Percentiles rank a stretch among this genome's conserved stretches.
Evolutionary conservation across 768 basidiomycete species (phyloP).

Genomic region (Leccinellum luteum): DNA sequence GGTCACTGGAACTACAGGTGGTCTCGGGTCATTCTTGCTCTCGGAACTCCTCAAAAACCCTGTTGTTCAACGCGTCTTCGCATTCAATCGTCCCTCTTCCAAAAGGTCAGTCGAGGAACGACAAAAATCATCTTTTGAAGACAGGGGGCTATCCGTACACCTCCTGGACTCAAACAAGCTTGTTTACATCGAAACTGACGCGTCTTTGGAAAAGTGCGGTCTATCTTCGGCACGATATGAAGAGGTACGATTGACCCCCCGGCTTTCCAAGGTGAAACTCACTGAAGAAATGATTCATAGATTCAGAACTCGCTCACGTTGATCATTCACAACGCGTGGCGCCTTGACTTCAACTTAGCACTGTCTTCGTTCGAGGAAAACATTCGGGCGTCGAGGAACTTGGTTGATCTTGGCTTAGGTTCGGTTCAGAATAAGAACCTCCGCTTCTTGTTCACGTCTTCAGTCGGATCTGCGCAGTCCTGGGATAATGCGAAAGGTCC

Average conservation of each 20-base stretch:
- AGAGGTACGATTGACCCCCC: slow-evolving; percentile 1
- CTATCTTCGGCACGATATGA: slow-evolving; percentile 22
- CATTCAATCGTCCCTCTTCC: slow-evolving; percentile 7
- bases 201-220: slow-evolving; percentile 29
- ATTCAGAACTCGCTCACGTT: slow-evolving; percentile 32
- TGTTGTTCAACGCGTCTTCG: slow-evolving; percentile 23
- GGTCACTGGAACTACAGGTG: slow-evolving; percentile 41
- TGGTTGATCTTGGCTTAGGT: slow-evolving; percentile 31
- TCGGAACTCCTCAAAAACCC: slow-evolving; percentile 25
- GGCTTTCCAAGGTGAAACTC: not conserved
- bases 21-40: slow-evolving; percentile 38
- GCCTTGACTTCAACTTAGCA: slow-evolving; percentile 40
- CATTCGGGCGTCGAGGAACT: slow-evolving; percentile 38
- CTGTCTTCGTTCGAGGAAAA: slow-evolving; percentile 44
- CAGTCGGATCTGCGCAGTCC: slow-evolving; percentile 33
- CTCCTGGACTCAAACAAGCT: slow-evolving; percentile 9
- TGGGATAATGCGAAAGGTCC: slow-evolving; percentile 30
- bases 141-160: slow-evolving; percentile 19
- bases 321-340: slow-evolving; percentile 46
- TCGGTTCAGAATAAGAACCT: slow-evolving; percentile 23
- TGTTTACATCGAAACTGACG: slow-evolving; percentile 35
- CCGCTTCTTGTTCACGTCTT: slow-evolving; percentile 42
- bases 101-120: slow-evolving; percentile 19
- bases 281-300: slow-evolving; percentile 13
- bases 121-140: slow-evolving; percentile 21